Base-by-base conservation (phyloP, 495 filamentous ascomycete species). In the Penicillium coprophilum region DNA sequence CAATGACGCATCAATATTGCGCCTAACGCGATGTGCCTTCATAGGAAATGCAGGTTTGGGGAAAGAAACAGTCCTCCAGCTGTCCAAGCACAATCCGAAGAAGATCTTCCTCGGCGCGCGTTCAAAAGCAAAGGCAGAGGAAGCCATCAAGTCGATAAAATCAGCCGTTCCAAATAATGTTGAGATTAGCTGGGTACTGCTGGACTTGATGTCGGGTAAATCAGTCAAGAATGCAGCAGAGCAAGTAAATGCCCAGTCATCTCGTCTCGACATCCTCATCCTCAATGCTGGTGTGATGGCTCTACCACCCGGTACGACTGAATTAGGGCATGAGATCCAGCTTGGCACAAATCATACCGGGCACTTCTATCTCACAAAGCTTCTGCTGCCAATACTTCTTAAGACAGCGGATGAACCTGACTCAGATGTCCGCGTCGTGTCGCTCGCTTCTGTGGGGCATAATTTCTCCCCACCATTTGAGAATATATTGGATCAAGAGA, bases 281-380 rank as follows among this genome's bases (percentile, higher is more conserved):
- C 86, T 72, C 28, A 76, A 76, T 46, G 85, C 87, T 12, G 87
- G 81, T 6, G 77, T 88, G 50, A 88, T 89, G 86, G 71, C 75
- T 27, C 45, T 78, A 32, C 71, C 73, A 62, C 62, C 65, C 49
- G 66, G 68, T 8, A 60, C 63, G 51, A 81, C 66, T 54, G 70
- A 59, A 44, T 56, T 74, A 27, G 76, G 77, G 6, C 67, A 80
- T 50, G 86, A 88, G 62, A 67, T 75, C 38, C 85, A 87, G 57
- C 73, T 89, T 15, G 83, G 73, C 9, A 73, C 77, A 39, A 84
- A 82, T 64, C 79, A 86, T 59, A 69, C 84, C 7, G 82, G 81
- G 12, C 84, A 86, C 59, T 85, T 84, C 52, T 61, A 86, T 15
- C 67, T 87, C 23, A 82, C 80, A 13, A 82, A 81, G 54, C 34